Evolutionary conservation across 2,329 filamentous ascomycete species (phyloP), one percentile per base, ranked within the genome.

Genomic region (Coniosporium tulheliwenetii): DNA sequence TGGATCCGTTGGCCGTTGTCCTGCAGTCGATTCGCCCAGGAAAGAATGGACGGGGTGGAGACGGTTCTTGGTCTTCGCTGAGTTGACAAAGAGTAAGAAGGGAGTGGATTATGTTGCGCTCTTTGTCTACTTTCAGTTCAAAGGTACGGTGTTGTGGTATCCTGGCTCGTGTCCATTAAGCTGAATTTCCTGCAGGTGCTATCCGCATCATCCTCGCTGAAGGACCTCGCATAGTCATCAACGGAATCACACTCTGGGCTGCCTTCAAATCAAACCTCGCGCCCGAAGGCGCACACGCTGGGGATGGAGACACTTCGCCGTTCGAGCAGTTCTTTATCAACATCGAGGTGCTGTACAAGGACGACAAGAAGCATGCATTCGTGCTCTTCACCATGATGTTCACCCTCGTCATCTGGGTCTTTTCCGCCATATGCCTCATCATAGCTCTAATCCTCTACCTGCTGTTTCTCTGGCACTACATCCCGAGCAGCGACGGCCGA

Each of bases 331-430:
- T 96, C 62, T 94, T 91, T 57, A 65, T 79, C 52, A 95, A 95
- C 52, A 70, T 96, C 48, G 71, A 75, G 49, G 64, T 71, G 8
- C 71, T 96, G 30, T 82, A 83, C 29, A 67, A 79, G 12, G 66
- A 79, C 30, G 80, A 93, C 57, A 78, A 76, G 45, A 76, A 79
- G 47, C 85, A 94, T 59, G 84, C 83, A 1, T 64, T 91, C 44
- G 82, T 95, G 49, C 69, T 96, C 39, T 83, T 79, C 33, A 80
- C 85, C 60, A 96, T 96, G 91, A 65, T 86, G 47, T 96, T 94
- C 62, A 95, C 89, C 3, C 60, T 94, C 15, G 58, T 95, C 41
- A 76, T 96, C 50, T 96, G 89, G 89, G 70, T 86, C 10, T 78
- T 96, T 50, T 81, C 82, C 0, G 73, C 82, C 5, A 56, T 96